phyloP scores from a whole-genome alignment of 2,329 filamentous ascomycete genomes.

The Microcera coccophila region DNA sequence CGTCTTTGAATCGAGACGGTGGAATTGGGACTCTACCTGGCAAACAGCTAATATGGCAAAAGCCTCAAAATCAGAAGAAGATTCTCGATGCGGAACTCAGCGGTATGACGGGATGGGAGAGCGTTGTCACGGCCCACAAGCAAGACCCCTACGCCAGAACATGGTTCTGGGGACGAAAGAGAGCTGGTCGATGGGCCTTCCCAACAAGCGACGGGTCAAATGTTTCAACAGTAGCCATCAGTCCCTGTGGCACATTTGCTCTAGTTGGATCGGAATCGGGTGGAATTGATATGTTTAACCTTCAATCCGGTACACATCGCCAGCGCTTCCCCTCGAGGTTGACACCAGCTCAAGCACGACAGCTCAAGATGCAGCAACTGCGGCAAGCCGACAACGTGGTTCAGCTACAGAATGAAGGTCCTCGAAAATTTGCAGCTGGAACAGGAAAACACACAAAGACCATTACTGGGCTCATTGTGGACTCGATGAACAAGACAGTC shows the following conservation, averaged over 20 bases:
- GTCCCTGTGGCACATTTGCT: slow-evolving; percentile 89
- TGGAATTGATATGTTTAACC: slow-evolving; percentile 89
- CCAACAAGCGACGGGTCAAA: slow-evolving; percentile 78
- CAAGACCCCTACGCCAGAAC: slow-evolving; percentile 81
- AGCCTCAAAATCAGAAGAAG: slow-evolving; percentile 61
- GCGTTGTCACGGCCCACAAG: slow-evolving; percentile 87
- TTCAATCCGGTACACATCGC: slow-evolving; percentile 86
- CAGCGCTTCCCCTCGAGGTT: slow-evolving; percentile 80
- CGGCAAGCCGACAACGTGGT: slow-evolving; percentile 56
- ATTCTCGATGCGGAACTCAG: slow-evolving; percentile 66
- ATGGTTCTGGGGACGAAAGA: slow-evolving; percentile 97
- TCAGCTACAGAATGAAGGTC: slow-evolving; percentile 47
- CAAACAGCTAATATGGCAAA: slow-evolving; percentile 78
- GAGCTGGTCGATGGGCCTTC: slow-evolving; percentile 89
- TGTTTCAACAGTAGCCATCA: slow-evolving; percentile 83
- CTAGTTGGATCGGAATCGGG: slow-evolving; percentile 81
- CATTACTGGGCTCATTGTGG: slow-evolving; percentile 82
- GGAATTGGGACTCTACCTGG: slow-evolving; percentile 83
- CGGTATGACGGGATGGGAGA: slow-evolving; percentile 90
- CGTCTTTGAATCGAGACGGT: slow-evolving; percentile 88
- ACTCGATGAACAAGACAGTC: slow-evolving; percentile 81
- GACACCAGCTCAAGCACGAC: slow-evolving; percentile 73
- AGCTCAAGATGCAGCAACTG: slow-evolving; percentile 63
- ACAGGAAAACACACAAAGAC: slow-evolving; percentile 74
- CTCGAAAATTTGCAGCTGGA: slow-evolving; percentile 44